Evolutionary conservation across 768 basidiomycete species (phyloP).

Genomic region (Mycena indigotica): DNA sequence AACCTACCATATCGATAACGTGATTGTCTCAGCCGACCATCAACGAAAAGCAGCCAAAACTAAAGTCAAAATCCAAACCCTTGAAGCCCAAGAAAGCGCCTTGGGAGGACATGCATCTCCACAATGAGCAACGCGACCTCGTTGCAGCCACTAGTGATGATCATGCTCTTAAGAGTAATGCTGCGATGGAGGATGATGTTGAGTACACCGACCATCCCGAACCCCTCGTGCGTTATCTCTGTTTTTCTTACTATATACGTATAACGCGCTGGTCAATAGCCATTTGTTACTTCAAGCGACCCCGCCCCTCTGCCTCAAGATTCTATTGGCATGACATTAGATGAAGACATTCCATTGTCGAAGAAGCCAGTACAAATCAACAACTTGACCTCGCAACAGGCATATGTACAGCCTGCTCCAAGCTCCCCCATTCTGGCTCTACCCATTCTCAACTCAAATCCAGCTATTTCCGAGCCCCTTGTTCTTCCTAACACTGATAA

Average conservation of each 20-base stretch:
- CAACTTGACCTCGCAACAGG: too few relatives aligned
- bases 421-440: conserved; percentile 2
- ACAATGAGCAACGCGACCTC: conserved; percentile 12
- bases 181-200: background rate
- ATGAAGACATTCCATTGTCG: too few relatives aligned
- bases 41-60: background rate
- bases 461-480: background rate
- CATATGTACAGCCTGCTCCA: too few relatives aligned
- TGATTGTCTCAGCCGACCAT: background rate
- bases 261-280: background rate
- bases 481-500: background rate
- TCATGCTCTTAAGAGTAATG: background rate
- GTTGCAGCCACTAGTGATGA: background rate
- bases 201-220: background rate
- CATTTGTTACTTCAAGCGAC: background rate
- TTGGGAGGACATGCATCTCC: conserved; percentile 30
- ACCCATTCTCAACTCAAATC: too few relatives aligned
- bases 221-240: background rate
- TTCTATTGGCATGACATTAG: background rate
- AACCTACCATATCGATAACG: conserved; percentile 1
- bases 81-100: conserved; percentile 34
- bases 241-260: background rate
- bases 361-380: too few relatives aligned
- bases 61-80: conserved; percentile 8
- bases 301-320: background rate